Conservation (phyloP, 2,329 filamentous ascomycete genomes). For the Hypoxylon sp. region DNA sequence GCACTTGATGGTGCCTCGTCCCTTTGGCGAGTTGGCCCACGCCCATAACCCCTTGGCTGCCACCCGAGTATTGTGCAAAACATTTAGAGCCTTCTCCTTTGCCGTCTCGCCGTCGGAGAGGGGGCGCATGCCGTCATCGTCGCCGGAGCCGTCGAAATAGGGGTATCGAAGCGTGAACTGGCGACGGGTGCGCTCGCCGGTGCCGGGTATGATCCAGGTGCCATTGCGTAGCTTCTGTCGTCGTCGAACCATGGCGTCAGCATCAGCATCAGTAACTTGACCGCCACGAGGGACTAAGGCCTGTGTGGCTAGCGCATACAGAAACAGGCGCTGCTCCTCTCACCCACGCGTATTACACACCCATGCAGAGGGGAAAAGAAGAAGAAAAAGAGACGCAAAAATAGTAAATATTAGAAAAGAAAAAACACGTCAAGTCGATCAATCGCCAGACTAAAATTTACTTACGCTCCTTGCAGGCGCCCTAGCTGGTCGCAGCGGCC, state of each 20-base stretch:
- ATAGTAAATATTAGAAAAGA: too few species aligned
- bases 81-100: conserved; percentile 47
- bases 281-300: conserved; percentile 7
- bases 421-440: conserved; percentile 4
- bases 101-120: conserved; percentile 49
- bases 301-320: conserved; percentile 8
- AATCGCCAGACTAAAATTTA: conserved; percentile 4
- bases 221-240: conserved; percentile 78
- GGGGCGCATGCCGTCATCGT: conserved; percentile 46
- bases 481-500: conserved; percentile 34
- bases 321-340: neutral
- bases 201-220: conserved; percentile 85
- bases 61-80: conserved; percentile 50
- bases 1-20: conserved; percentile 86
- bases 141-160: conserved; percentile 49
- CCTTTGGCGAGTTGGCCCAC: conserved; percentile 75
- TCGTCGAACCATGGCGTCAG: conserved; percentile 60
- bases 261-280: conserved; percentile 48
- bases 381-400: neutral
- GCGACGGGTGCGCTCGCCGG: conserved; percentile 83
- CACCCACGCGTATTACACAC: neutral
- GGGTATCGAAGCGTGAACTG: conserved; percentile 75
- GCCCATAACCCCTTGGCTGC: conserved; percentile 54
- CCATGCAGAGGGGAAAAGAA: neutral
- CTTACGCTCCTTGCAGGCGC: conserved; percentile 39